phyloP scores from a whole-genome alignment of 1,284 basidiomycete species.

The Boletus smithii region DNA sequence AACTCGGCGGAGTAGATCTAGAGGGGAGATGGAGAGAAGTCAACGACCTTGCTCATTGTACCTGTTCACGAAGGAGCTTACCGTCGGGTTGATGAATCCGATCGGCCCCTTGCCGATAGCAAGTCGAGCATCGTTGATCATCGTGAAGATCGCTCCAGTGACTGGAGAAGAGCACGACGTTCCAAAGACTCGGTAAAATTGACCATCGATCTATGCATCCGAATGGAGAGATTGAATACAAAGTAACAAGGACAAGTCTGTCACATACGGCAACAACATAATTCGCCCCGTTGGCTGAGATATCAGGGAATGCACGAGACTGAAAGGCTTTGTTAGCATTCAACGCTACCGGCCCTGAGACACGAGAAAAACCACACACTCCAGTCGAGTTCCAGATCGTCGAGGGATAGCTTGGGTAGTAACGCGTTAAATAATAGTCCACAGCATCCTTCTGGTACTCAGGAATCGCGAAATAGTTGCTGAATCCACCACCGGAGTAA shows the following conservation, averaged over 20 bases:
- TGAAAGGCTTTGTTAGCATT: not conserved
- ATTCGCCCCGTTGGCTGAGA: conserved; percentile 40
- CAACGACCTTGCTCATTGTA: not conserved
- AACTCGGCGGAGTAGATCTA: conserved; percentile 29
- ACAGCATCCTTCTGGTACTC: conserved; percentile 36
- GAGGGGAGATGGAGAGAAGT: not conserved
- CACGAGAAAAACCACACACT: conserved; percentile 28
- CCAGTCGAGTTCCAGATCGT: conserved; percentile 47
- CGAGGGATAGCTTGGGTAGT: conserved; percentile 29
- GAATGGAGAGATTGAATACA: not conserved
- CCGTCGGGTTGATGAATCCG: conserved; percentile 39
- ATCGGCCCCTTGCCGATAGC: conserved; percentile 37
- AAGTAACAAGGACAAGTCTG: not conserved
- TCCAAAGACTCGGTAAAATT: conserved; percentile 32
- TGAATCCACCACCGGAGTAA: conserved; percentile 46
- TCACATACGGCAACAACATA: conserved; percentile 34
- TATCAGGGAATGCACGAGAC: conserved; percentile 45
- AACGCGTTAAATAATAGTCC: conserved; percentile 17
- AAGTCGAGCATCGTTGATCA: conserved; percentile 48
- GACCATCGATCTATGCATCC: conserved; percentile 32
- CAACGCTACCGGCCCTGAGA: not conserved
- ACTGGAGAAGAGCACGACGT: conserved; percentile 41
- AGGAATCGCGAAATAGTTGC: conserved; percentile 38
- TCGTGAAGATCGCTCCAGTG: conserved; percentile 40
- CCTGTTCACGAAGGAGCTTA: conserved; percentile 8